Conservation (phyloP, 495 filamentous ascomycete genomes). For the Annulohypoxylon stygium region DNA sequence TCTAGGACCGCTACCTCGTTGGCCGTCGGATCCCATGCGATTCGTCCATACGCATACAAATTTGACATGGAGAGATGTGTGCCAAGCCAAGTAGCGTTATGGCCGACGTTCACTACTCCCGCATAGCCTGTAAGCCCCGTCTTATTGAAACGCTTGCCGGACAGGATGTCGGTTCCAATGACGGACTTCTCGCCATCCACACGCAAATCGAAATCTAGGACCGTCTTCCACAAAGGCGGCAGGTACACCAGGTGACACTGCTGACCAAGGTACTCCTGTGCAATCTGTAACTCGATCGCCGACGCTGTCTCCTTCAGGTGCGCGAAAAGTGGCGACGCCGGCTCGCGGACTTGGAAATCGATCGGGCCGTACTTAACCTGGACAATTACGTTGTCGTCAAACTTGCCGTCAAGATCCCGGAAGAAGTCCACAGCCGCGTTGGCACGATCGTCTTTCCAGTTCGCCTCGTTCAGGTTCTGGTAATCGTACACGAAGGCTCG, state of each 20-base stretch:
- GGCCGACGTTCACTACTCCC: constrained; percentile 77
- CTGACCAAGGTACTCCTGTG: constrained; percentile 79
- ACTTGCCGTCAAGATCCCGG: constrained; percentile 71
- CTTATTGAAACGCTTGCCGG: constrained; percentile 70
- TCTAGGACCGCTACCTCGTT: constrained; percentile 64
- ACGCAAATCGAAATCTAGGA: constrained; percentile 75
- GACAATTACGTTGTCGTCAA: constrained; percentile 77
- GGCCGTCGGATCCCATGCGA: constrained; percentile 71
- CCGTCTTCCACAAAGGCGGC: constrained; percentile 74
- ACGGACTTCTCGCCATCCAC: constrained; percentile 66
- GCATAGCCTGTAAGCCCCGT: constrained; percentile 70
- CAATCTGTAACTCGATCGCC: constrained; percentile 75
- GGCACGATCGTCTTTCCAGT: constrained; percentile 76
- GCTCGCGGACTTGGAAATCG: constrained; percentile 82
- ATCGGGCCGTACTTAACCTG: constrained; percentile 83
- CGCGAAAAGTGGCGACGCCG: constrained; percentile 76
- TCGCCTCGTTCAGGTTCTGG: constrained; percentile 61
- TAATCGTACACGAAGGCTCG: constrained; percentile 80
- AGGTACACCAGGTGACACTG: constrained; percentile 77
- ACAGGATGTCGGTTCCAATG: constrained; percentile 68
- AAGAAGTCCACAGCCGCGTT: constrained; percentile 79
- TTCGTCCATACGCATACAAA: constrained; percentile 75
- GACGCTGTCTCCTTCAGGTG: constrained; percentile 68
- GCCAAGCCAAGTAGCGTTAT: constrained; percentile 75
- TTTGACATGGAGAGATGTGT: constrained; percentile 78